Base-by-base conservation (phyloP, 495 filamentous ascomycete genomes). In the Penicillium fimorum region DNA sequence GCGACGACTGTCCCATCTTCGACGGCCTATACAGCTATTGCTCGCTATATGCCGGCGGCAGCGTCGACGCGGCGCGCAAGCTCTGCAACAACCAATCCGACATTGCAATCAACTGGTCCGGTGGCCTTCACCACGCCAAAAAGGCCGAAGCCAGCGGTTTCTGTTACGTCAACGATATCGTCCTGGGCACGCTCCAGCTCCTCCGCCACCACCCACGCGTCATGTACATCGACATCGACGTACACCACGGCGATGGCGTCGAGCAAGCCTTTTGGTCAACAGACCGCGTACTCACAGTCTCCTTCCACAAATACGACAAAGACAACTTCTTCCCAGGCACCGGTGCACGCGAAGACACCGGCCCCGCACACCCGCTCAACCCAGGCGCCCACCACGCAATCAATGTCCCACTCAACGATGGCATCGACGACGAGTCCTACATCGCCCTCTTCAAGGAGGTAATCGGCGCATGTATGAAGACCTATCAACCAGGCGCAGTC, bases 41-140 rank as follows among this genome's bases (percentile, higher is more conserved):
- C 70, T 90, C 90, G 32, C 86, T 97, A 65, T 97, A 96, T 64
- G 85, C 89, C 6, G 95, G 95, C 35, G 90, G 86, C 40, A 92
- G 89, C 11, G 79, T 98, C 50, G 91, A 96, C 70, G 94, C 94
- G 11, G 93, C 94, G 27, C 87, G 90, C 56, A 94, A 93, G 69
- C 82, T 98, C 35, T 88, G 86, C 62, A 86, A 88, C 64, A 78
- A 86, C 35, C 89, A 97, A 72, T 88, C 91, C 24, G 87, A 96
- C 66, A 97, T 98, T 63, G 94, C 94, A 11, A 92, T 97, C 76
- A 96, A 96, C 71, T 98, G 94, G 94, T 93, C 91, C n/a, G 94
- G 94, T 18, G 94, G 94, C 4, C 78, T 98, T n/a, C 94, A 98
- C 67, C 94, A 98, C 70, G 94, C 94, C 25, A 96, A 96, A 68